A percentile compares a stretch with the other conserved stretches of the same genome.
Evolutionary conservation across 2,329 filamentous ascomycete species (phyloP).

Genomic region (Penicillium sp.): DNA sequence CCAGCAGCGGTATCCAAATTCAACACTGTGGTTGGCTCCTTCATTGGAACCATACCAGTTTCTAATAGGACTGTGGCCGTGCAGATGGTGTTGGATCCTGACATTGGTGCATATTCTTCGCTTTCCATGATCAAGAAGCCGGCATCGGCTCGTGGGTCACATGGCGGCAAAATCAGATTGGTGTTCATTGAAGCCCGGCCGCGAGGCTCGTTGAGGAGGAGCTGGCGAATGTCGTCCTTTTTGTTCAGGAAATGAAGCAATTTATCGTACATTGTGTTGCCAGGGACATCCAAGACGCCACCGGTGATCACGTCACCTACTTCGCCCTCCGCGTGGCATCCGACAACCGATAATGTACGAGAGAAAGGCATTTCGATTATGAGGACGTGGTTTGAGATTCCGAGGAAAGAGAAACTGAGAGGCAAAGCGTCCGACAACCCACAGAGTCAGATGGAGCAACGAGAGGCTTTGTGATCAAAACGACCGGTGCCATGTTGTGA

Average conservation of each 20-base stretch:
- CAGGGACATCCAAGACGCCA: constrained; percentile 47
- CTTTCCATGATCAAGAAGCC: constrained; percentile 52
- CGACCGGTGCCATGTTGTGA: not conserved
- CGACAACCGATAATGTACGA: constrained; percentile 25
- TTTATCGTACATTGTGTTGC: constrained; percentile 54
- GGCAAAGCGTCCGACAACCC: not conserved
- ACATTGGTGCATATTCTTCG: constrained; percentile 51
- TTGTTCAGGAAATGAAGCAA: constrained; percentile 45
- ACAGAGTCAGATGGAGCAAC: not conserved
- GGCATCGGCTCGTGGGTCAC: constrained; percentile 47
- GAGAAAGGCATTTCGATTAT: constrained; percentile 20
- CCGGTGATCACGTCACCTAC: constrained; percentile 54
- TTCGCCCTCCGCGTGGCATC: constrained; percentile 35
- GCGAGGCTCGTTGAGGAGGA: constrained; percentile 51
- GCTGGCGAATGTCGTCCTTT: constrained; percentile 44
- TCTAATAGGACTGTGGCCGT: constrained; percentile 50
- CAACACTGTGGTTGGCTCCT: constrained; percentile 46
- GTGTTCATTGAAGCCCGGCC: constrained; percentile 45
- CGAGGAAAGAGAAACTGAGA: not conserved
- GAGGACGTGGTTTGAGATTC: not conserved
- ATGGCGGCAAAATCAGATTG: constrained; percentile 48
- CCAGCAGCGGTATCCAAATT: constrained; percentile 50
- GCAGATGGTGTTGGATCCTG: constrained; percentile 50
- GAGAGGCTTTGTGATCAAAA: not conserved
- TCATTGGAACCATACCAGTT: constrained; percentile 51